Evolutionary conservation across 1,284 basidiomycete species (phyloP), one percentile per base, ranked within the genome.

Genomic region (Tetrapyrgos nigripes): DNA sequence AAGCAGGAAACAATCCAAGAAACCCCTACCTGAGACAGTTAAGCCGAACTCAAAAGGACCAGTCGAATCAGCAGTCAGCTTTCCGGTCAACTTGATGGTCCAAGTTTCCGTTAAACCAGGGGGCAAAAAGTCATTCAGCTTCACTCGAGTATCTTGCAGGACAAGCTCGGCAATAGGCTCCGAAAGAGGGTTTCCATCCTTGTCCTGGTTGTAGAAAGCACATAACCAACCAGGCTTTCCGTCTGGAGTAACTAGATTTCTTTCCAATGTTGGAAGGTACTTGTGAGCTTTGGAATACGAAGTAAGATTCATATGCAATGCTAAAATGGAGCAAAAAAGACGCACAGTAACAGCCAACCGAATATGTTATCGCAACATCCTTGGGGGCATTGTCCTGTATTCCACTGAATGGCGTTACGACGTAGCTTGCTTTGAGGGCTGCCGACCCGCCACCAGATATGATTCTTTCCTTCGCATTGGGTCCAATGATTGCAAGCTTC

Each of bases 381-480:
- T 77, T 68, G 1, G 81, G 80, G 3, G 80, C 81, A 53, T 79
- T 81, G 29, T 70, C 67, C 19, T 71, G 65, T n/a, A 90, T 73
- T 1, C 86, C 88, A 10, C 85, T 82, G 66, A 80, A 86, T 0
- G 89, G 88, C 3, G 84, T 83, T 29, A 90, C 74, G 49, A 87
- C 83, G 75, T 88, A 93, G 24, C 85, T 87, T 0, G 92, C 79
- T 62, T 87, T 87, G 35, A 94, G 76, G 14, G 84, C 79, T 1
- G 91, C 91, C 43, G 86, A 89, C 6, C 92, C 92, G 21, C 91
- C 92, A 23, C 92, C 92, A 26, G 88, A 88, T 31, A 88, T 82
- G 13, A 88, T 79, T 31, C 82, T 72, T 44, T 82, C 82, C 64
- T 85, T 83, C 21, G 87, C 88, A 69, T 91, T 92, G 0, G 88